phyloP scores from a whole-genome alignment of 1,139 yeast species.

The Yamadazyma dendronema region DNA sequence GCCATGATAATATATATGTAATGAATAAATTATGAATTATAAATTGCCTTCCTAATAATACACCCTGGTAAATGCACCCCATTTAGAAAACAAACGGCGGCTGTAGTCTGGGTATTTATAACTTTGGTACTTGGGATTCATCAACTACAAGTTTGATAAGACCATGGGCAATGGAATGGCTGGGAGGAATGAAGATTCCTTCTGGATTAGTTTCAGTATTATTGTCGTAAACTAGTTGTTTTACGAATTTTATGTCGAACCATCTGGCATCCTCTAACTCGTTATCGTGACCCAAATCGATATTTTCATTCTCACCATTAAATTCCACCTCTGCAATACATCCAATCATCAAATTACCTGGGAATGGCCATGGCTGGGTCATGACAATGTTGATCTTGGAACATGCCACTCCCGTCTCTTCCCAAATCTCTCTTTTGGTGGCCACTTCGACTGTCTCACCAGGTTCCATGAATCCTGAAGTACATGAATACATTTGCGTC shows the following conservation, averaged over 20 bases:
- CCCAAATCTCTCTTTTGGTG: conserved; percentile 88
- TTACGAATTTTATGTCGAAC: conserved; percentile 62
- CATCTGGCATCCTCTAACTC: conserved; percentile 84
- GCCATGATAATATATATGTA: neutral
- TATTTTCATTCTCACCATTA: conserved; percentile 56
- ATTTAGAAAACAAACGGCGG: too few relatives aligned
- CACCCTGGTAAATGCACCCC: too few relatives aligned
- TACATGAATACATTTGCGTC: conserved; percentile 68
- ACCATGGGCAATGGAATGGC: conserved; percentile 40
- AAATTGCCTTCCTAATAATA: neutral
- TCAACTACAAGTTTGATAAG: conserved; percentile 48
- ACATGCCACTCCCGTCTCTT: conserved; percentile 84
- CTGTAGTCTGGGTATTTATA: too few relatives aligned
- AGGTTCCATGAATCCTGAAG: conserved; percentile 96
- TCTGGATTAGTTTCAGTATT: conserved; percentile 35
- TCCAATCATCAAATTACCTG: conserved; percentile 90
- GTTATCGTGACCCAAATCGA: conserved; percentile 76
- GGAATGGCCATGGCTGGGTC: conserved; percentile 97
- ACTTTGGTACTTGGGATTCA: conserved; percentile 22
- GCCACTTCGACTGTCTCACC: conserved; percentile 90
- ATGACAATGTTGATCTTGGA: conserved; percentile 57
- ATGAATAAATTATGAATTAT: neutral
- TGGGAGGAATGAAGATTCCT: conserved; percentile 39
- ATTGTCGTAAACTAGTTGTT: conserved; percentile 38
- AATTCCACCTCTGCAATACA: conserved; percentile 75